Evolutionary conservation across 148 eudicot species (phyloP), one percentile per base, ranked within the genome.

Genomic region (Chenopodium quinoa): DNA sequence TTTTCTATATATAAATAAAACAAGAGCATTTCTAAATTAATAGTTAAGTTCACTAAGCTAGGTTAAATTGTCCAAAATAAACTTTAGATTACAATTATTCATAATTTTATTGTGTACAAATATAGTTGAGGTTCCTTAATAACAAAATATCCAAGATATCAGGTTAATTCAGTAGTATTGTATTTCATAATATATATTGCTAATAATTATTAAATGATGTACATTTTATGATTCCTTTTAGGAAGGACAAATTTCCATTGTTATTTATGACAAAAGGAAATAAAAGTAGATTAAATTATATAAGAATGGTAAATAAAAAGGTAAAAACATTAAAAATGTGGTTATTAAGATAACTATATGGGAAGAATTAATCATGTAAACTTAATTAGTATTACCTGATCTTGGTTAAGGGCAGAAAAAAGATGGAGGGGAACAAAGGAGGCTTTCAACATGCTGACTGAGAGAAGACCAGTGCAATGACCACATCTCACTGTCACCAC

Each of bases 401-500:
- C 81, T 58, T 91, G 92, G 83, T 86, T 82, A 66, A 89, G 85
- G 80, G 97, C 71, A 78, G 97, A 77, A 48, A 92, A 85, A 72
- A 90, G 90, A 71, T 92, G 91, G 34, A 93, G 83, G 34, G 99
- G 97, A 69, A 86, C 76, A 86, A 92, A 89, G 23, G 92, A 88
- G 62, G 94, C 91, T 85, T 88, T 91, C 78, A 85, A 74, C 98
- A 93, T 95, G 90, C 93, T 89, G 73, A 92, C 97, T 11, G 97
- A 89, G 79, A 95, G 90, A 69, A 95, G 92, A 81, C 83, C 86
- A 72, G 75, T 84, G 89, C 99, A 95, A 75, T 91, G 97, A 11
- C 97, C 97, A 83, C 97, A 95, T 81, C 90, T 90, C 14, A 95
- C 97, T 63, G 97, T 90, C 52, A 92, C 95, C 81, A 92, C 92